A percentile compares a stretch with the other conserved stretches of the same genome.
phyloP scores from a whole-genome alignment of 257 asterid species.

The Solanum clarkiae region DNA sequence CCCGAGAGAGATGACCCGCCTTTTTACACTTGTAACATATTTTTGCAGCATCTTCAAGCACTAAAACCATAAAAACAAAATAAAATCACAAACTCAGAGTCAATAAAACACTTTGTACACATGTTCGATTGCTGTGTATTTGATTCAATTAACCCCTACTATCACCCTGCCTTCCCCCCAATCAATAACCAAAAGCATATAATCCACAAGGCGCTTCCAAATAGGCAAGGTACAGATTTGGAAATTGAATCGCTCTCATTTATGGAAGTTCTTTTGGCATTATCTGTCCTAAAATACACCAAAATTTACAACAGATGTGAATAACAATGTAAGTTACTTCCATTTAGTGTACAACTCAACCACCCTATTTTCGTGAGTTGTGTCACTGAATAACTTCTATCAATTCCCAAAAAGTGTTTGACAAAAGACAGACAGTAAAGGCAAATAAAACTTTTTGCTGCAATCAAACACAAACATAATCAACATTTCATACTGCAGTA shows the following conservation, averaged over 20 bases:
- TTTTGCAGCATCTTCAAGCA: slow-evolving; percentile 46
- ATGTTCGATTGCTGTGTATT: neutral
- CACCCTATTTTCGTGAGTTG: neutral
- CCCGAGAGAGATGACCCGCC: slow-evolving; percentile 76
- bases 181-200: neutral
- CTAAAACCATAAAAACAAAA: slow-evolving; percentile 15
- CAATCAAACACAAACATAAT: neutral
- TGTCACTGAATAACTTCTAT: neutral
- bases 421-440: neutral
- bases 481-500: neutral
- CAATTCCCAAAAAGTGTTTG: neutral
- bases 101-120: neutral
- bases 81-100: neutral
- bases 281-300: neutral
- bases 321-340: neutral
- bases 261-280: neutral
- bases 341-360: neutral
- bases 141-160: neutral
- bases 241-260: neutral
- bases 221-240: neutral
- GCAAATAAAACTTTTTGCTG: neutral
- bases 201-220: neutral
- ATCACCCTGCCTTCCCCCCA: neutral
- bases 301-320: neutral
- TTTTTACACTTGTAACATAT: slow-evolving; percentile 88